phyloP scores from a whole-genome alignment of 257 asterid species.

The Jacaranda mimosifolia region DNA sequence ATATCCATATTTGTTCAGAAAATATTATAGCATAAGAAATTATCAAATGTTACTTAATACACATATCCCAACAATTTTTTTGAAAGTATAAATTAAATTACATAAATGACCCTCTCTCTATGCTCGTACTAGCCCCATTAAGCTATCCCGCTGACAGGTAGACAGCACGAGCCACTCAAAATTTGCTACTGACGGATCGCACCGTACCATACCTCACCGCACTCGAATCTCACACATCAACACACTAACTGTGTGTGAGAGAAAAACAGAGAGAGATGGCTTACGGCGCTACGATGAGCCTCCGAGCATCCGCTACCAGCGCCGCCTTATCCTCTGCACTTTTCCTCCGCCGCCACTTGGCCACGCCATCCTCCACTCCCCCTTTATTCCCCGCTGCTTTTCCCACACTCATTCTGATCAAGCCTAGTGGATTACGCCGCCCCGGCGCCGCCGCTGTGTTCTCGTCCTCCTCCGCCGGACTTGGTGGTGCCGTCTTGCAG shows the following conservation, averaged over 20 bases:
- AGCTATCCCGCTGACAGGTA: too few relatives aligned
- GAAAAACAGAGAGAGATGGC: slow-evolving; percentile 34
- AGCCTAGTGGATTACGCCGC: slow-evolving; percentile 42
- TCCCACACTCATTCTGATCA: slow-evolving; percentile 22
- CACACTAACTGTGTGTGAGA: background rate
- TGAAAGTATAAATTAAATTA: too few relatives aligned
- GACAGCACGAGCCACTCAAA: too few relatives aligned
- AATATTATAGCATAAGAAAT: too few relatives aligned
- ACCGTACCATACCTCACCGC: slow-evolving; percentile 23
- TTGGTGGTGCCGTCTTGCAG: slow-evolving; percentile 46
- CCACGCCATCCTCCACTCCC: slow-evolving; percentile 7
- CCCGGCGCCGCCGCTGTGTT: slow-evolving; percentile 18
- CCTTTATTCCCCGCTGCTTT: slow-evolving; percentile 15
- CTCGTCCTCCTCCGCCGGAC: slow-evolving; percentile 34
- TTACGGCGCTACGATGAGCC: slow-evolving; percentile 42
- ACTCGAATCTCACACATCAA: background rate
- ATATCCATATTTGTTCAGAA: too few relatives aligned
- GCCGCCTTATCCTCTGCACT: slow-evolving; percentile 39
- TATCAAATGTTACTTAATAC: too few relatives aligned
- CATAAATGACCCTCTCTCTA: too few relatives aligned
- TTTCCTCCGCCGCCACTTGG: slow-evolving; percentile 32
- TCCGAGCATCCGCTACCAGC: slow-evolving; percentile 31
- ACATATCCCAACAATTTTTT: too few relatives aligned
- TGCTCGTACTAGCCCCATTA: too few relatives aligned
- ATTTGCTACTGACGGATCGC: background rate